These are phyloP conservation scores for Ceratobasidium sp. DNA, from an alignment of 1,284 basidiomycete genomes.

Conservation along the genomic window DNA sequence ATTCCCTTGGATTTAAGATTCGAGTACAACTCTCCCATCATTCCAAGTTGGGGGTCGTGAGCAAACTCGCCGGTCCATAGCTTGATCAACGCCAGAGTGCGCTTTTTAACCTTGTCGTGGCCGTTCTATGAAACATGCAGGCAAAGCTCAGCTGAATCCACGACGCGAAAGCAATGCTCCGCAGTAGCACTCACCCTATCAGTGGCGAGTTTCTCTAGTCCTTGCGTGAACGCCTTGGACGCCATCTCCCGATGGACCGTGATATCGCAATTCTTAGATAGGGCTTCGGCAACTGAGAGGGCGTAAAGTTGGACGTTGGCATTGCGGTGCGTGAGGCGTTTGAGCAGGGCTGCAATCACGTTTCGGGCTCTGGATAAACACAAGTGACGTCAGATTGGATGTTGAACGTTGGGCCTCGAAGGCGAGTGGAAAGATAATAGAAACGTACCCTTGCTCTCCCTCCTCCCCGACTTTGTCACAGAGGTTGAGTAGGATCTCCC, in stretches of 20 bases:
- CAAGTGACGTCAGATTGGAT: conserved; percentile 20
- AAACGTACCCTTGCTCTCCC: conserved; percentile 76
- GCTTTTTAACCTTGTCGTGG: conserved; percentile 86
- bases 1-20: conserved; percentile 83
- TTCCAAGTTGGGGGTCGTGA: conserved; percentile 79
- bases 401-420: too few relatives aligned
- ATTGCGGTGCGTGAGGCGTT: conserved; percentile 92
- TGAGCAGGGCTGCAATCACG: conserved; percentile 86
- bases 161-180: conserved; percentile 7
- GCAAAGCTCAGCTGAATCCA: neutral
- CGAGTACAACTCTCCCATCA: conserved; percentile 93
- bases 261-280: conserved; percentile 91
- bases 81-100: conserved; percentile 78
- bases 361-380: conserved; percentile 75
- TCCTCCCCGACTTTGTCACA: conserved; percentile 96
- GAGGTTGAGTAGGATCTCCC: conserved; percentile 94
- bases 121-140: conserved; percentile 70
- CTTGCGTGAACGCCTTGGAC: conserved; percentile 89
- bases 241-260: conserved; percentile 88
- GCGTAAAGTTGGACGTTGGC: conserved; percentile 97
- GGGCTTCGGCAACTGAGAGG: conserved; percentile 84
- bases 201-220: conserved; percentile 83
- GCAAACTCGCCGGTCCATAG: conserved; percentile 90
- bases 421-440: conserved; percentile 27
- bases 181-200: conserved; percentile 75